These are phyloP conservation scores for Capsicum chinense DNA, from an alignment of 257 asterid species.

Conservation along the genomic window DNA sequence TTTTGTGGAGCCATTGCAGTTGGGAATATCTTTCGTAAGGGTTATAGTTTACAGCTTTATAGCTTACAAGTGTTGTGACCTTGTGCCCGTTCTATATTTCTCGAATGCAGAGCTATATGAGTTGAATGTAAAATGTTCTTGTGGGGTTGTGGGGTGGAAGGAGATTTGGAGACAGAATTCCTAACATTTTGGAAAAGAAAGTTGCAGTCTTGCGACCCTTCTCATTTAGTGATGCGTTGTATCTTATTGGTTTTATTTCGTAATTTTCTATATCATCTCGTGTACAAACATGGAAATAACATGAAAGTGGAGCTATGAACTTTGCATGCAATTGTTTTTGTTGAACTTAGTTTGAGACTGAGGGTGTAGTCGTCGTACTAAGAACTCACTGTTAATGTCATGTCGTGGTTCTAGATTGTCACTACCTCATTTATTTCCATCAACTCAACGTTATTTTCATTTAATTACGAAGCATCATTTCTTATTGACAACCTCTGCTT, in stretches of 20 bases:
- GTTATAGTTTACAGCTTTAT: not conserved
- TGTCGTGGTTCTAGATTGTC: too few species aligned
- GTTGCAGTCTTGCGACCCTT: not conserved
- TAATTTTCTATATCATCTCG: not conserved
- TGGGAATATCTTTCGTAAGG: not conserved
- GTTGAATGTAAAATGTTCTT: not conserved
- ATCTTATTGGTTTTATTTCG: not conserved
- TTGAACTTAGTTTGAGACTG: not conserved
- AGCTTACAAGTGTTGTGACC: not conserved
- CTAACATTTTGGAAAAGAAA: not conserved
- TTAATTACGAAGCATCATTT: not conserved
- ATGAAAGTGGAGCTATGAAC: not conserved
- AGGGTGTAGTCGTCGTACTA: not conserved
- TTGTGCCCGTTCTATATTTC: not conserved
- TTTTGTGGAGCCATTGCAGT: not conserved
- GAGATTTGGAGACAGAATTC: not conserved
- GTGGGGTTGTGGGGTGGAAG: too few species aligned
- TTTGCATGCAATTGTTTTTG: not conserved
- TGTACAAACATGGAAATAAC: not conserved
- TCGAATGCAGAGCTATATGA: not conserved
- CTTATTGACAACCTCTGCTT: not conserved
- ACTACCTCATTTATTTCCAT: not conserved
- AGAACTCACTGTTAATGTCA: too few species aligned
- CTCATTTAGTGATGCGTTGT: not conserved
- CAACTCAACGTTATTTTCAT: not conserved